Percentiles rank a stretch among this genome's conserved stretches.
These are phyloP conservation scores for Chamaenerion angustifolium DNA, from an alignment of 345 rosid species.

Conservation along the genomic window DNA sequence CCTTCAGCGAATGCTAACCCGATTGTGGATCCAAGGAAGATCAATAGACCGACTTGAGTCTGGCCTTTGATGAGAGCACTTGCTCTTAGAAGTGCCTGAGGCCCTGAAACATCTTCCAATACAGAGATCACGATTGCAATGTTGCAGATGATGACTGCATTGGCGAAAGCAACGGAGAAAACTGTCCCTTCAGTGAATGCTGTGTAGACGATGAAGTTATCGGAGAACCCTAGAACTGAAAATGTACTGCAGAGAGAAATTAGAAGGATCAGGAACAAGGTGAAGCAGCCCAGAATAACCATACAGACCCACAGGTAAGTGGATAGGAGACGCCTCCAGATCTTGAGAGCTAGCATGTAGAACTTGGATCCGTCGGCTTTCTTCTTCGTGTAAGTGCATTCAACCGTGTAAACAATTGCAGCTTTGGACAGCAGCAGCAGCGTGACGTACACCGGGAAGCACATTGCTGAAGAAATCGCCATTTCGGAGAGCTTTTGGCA, in stretches of 20 bases:
- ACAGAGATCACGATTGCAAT: conserved; percentile 57
- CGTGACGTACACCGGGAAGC: conserved; percentile 68
- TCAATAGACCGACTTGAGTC: conserved; percentile 79
- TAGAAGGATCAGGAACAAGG: conserved; percentile 51
- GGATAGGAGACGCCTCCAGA: conserved; percentile 51
- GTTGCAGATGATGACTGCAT: conserved; percentile 58
- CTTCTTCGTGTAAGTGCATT: conserved; percentile 58
- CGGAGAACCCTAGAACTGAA: conserved; percentile 37
- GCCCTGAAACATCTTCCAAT: conserved; percentile 80
- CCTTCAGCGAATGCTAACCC: conserved; percentile 71
- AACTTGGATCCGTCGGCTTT: conserved; percentile 38
- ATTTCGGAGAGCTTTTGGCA: conserved; percentile 59
- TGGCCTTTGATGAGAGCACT: conserved; percentile 63
- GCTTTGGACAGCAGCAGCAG: conserved; percentile 50
- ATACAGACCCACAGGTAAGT: conserved; percentile 64
- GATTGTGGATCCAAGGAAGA: conserved; percentile 72
- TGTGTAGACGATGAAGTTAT: conserved; percentile 42
- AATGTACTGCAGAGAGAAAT: conserved; percentile 37
- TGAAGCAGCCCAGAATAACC: conserved; percentile 48
- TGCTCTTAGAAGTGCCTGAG: conserved; percentile 51
- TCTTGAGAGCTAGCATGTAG: conserved; percentile 24
- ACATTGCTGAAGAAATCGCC: conserved; percentile 46
- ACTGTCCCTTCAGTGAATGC: conserved; percentile 39
- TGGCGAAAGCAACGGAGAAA: conserved; percentile 77
- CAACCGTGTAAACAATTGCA: conserved; percentile 70